These are phyloP conservation scores for Leccinum pellstonianum DNA, from an alignment of 768 basidiomycete genomes.

Conservation along the genomic window DNA sequence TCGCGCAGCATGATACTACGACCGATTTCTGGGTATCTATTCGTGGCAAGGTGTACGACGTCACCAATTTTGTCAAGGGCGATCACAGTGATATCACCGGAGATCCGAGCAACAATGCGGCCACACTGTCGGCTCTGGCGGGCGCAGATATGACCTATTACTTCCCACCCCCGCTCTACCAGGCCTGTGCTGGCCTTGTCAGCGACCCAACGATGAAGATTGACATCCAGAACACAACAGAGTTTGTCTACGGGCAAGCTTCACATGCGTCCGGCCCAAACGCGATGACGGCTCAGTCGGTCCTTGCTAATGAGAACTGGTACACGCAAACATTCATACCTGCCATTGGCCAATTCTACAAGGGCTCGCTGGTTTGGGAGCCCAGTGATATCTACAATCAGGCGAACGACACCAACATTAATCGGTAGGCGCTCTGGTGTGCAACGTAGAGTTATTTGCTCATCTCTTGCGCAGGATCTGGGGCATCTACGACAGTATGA, in stretches of 20 bases:
- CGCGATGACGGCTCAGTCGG: slow-evolving; percentile 37
- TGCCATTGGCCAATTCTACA: slow-evolving; percentile 52
- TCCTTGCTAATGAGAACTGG: slow-evolving; percentile 46
- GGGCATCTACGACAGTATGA: slow-evolving; percentile 67
- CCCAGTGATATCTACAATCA: slow-evolving; percentile 36
- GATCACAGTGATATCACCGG: slow-evolving; percentile 63
- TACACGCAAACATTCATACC: slow-evolving; percentile 57
- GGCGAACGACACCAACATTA: slow-evolving; percentile 37
- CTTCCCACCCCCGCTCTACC: slow-evolving; percentile 57
- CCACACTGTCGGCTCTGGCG: slow-evolving; percentile 51
- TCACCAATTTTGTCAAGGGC: slow-evolving; percentile 55
- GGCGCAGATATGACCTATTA: slow-evolving; percentile 63
- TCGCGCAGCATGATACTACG: slow-evolving; percentile 48
- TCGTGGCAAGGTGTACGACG: slow-evolving; percentile 60
- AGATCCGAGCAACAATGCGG: slow-evolving; percentile 47
- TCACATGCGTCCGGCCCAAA: slow-evolving; percentile 57
- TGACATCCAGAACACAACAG: slow-evolving; percentile 46
- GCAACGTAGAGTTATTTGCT: slow-evolving; percentile 8
- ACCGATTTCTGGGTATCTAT: slow-evolving; percentile 64
- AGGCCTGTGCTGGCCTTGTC: slow-evolving; percentile 62
- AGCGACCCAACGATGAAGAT: slow-evolving; percentile 41
- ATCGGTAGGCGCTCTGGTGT: slow-evolving; percentile 23
- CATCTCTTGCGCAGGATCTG: slow-evolving; percentile 40
- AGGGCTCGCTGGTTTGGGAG: slow-evolving; percentile 58
- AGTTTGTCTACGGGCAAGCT: slow-evolving; percentile 40